Conservation (phyloP, 164 flowering plant genomes). For the Magnolia officinalis region DNA sequence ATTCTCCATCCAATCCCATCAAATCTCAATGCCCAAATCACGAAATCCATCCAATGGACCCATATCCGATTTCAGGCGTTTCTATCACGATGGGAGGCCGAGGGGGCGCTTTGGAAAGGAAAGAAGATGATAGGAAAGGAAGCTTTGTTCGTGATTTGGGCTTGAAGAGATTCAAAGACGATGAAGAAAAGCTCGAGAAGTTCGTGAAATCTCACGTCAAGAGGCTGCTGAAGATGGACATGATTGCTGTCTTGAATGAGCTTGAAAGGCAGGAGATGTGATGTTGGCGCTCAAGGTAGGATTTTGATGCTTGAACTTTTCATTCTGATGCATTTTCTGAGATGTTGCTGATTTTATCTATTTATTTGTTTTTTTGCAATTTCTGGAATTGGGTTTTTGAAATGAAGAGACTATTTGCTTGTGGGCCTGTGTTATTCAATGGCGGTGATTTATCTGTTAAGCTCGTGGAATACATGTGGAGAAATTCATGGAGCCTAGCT, state of each 20-base stretch:
- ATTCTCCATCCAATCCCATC: neutral
- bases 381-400: too few relatives aligned
- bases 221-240: conserved; percentile 81
- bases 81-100: conserved; percentile 83
- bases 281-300: conserved; percentile 60
- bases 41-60: neutral
- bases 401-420: too few relatives aligned
- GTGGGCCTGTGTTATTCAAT: too few relatives aligned
- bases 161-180: conserved; percentile 69
- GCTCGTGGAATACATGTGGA: too few relatives aligned
- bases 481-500: too few relatives aligned
- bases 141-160: conserved; percentile 75
- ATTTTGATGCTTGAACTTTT: neutral
- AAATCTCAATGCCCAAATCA: neutral
- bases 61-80: conserved; percentile 6
- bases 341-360: neutral
- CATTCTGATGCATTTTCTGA: neutral
- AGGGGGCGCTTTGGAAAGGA: conserved; percentile 92
- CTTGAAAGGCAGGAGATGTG: conserved; percentile 88
- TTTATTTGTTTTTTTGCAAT: too few relatives aligned
- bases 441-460: too few relatives aligned
- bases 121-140: conserved; percentile 86
- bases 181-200: conserved; percentile 64
- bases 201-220: conserved; percentile 65
- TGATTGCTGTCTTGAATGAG: conserved; percentile 73